Percentiles rank a stretch among this genome's conserved stretches.
phyloP scores from a whole-genome alignment of 192 early-diverging fungal species.

The Linderina pennispora region DNA sequence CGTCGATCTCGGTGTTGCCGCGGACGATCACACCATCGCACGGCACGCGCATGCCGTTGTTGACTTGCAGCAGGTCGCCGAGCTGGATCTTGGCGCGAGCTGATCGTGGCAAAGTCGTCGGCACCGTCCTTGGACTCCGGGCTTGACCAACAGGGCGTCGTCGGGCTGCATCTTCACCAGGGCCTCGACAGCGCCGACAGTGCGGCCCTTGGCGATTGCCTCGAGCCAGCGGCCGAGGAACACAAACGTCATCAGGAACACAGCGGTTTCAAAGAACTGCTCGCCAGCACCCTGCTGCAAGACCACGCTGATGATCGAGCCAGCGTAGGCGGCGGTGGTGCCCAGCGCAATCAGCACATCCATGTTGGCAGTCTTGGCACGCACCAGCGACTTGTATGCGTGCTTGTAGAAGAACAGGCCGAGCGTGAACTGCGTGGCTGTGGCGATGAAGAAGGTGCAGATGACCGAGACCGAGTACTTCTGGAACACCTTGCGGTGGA shows the following conservation, averaged over 20 bases:
- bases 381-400: constrained; percentile 70
- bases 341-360: constrained; percentile 87
- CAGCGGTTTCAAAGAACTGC: constrained; percentile 91
- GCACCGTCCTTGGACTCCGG: constrained; percentile 1
- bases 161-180: constrained; percentile 55
- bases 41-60: constrained; percentile 64
- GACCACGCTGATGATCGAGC: constrained; percentile 63
- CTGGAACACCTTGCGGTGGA: constrained; percentile 35
- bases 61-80: constrained; percentile 41
- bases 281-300: constrained; percentile 52
- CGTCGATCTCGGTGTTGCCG: constrained; percentile 66
- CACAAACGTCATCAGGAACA: constrained; percentile 88
- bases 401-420: constrained; percentile 73
- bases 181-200: constrained; percentile 72
- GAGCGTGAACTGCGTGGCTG: constrained; percentile 84
- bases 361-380: constrained; percentile 85
- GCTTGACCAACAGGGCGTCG: constrained; percentile 21
- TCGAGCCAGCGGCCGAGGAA: constrained; percentile 88
- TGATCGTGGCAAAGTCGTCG: constrained; percentile 20
- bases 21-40: constrained; percentile 38
- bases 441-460: constrained; percentile 64
- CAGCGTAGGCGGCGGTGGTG: constrained; percentile 76
- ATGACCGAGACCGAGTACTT: constrained; percentile 37
- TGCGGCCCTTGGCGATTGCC: constrained; percentile 86
- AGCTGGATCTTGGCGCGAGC: constrained; percentile 33